Evolutionary conservation across 345 rosid genomes (phyloP).

Genomic region (Salix viminalis): DNA sequence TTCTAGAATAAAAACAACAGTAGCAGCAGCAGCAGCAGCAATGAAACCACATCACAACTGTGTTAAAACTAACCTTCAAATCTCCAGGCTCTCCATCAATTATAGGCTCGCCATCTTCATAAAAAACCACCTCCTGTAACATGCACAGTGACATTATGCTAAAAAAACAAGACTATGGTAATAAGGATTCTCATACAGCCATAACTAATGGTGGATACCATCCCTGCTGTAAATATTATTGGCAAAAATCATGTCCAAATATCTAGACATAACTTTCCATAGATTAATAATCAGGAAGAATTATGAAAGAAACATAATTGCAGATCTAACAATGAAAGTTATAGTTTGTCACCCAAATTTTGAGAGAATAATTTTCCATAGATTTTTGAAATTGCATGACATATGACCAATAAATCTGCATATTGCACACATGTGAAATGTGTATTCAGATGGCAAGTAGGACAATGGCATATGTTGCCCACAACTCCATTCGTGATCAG

Average conservation of each 20-base stretch:
- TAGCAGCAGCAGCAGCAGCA: not conserved
- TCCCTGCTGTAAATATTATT: not conserved
- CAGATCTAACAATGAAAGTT: not conserved
- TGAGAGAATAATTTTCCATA: not conserved
- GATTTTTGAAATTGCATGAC: not conserved
- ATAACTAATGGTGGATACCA: not conserved
- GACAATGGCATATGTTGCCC: not conserved
- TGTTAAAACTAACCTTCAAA: conserved; percentile 54
- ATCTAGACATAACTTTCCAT: not conserved
- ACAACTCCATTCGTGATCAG: not conserved
- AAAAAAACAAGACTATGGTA: not conserved
- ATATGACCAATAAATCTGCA: not conserved
- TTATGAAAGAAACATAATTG: not conserved
- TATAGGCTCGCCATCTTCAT: conserved; percentile 92
- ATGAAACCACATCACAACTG: not conserved
- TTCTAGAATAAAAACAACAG: not conserved
- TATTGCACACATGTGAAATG: not conserved
- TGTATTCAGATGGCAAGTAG: not conserved
- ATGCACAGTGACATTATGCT: conserved; percentile 8
- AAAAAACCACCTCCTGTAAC: conserved; percentile 85
- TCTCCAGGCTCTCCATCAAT: conserved; percentile 98
- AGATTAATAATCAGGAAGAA: not conserved
- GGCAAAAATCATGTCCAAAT: not conserved
- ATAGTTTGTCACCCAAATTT: not conserved
- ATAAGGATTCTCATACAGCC: not conserved